Evolutionary conservation across 2,329 filamentous ascomycete genomes (phyloP).

Genomic region (Leptoxyphium fumago): DNA sequence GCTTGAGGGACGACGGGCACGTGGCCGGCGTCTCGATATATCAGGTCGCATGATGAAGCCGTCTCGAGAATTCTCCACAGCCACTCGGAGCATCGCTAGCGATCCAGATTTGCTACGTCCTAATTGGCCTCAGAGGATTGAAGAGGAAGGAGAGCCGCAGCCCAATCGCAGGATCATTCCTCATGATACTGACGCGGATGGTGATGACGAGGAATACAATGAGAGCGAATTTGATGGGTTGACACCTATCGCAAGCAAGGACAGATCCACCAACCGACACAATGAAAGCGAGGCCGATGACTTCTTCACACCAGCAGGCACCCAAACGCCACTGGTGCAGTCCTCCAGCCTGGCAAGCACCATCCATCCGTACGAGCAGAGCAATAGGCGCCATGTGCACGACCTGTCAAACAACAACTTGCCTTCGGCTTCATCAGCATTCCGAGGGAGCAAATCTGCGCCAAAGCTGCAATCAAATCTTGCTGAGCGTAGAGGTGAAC

Average conservation of each 20-base stretch:
- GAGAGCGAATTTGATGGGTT: slow-evolving; percentile 34
- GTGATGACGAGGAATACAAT: slow-evolving; percentile 80
- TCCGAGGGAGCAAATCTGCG: slow-evolving; percentile 22
- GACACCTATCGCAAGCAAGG: slow-evolving; percentile 16
- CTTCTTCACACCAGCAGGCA: slow-evolving; percentile 17
- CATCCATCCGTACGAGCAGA: slow-evolving; percentile 23
- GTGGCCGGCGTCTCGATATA: slow-evolving; percentile 37
- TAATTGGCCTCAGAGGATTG: slow-evolving; percentile 26
- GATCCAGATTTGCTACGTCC: slow-evolving; percentile 34
- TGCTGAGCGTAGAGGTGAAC: slow-evolving; percentile 6
- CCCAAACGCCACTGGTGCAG: not conserved
- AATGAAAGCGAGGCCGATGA: slow-evolving; percentile 12
- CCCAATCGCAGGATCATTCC: slow-evolving; percentile 25
- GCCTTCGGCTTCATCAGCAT: slow-evolving; percentile 54
- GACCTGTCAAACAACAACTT: slow-evolving; percentile 73
- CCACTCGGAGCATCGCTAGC: slow-evolving; percentile 39
- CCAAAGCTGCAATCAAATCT: slow-evolving; percentile 19
- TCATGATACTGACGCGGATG: slow-evolving; percentile 65
- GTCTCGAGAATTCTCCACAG: slow-evolving; percentile 34
- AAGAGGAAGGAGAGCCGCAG: slow-evolving; percentile 31
- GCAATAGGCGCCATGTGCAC: slow-evolving; percentile 36
- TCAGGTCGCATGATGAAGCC: slow-evolving; percentile 17
- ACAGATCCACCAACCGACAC: slow-evolving; percentile 2
- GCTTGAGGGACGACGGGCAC: slow-evolving; percentile 39
- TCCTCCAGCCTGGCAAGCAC: not conserved